These are phyloP conservation scores for Microcyclospora tardicrescens DNA, from an alignment of 2,329 filamentous ascomycete genomes.

Conservation along the genomic window DNA sequence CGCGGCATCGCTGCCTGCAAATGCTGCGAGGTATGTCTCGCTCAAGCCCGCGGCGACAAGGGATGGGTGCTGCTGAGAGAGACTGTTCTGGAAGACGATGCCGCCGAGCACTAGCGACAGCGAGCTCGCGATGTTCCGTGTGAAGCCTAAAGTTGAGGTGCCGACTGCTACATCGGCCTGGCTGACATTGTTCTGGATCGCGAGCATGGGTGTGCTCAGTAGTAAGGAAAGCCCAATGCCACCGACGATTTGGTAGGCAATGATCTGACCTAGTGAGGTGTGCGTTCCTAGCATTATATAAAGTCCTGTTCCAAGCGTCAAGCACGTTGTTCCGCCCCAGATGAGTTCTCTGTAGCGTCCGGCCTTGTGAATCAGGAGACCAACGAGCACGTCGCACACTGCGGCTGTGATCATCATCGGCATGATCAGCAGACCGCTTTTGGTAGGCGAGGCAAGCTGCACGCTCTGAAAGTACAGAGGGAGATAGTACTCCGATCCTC, in stretches of 20 bases:
- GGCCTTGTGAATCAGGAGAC: slow-evolving; percentile 38
- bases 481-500: slow-evolving; percentile 55
- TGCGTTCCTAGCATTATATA: slow-evolving; percentile 30
- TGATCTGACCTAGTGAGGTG: slow-evolving; percentile 28
- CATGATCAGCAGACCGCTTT: slow-evolving; percentile 49
- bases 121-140: slow-evolving; percentile 32
- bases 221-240: slow-evolving; percentile 40
- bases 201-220: slow-evolving; percentile 43
- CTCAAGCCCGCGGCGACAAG: slow-evolving; percentile 11
- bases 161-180: slow-evolving; percentile 37
- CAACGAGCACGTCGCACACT: slow-evolving; percentile 31
- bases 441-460: slow-evolving; percentile 45
- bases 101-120: slow-evolving; percentile 38
- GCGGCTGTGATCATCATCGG: slow-evolving; percentile 42
- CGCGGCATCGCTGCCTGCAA: slow-evolving; percentile 32
- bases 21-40: slow-evolving; percentile 18
- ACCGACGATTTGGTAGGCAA: slow-evolving; percentile 38
- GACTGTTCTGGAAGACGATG: slow-evolving; percentile 39
- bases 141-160: slow-evolving; percentile 39
- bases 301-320: slow-evolving; percentile 36
- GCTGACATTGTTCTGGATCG: slow-evolving; percentile 39
- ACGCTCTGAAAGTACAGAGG: slow-evolving; percentile 63
- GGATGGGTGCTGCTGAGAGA: slow-evolving; percentile 5
- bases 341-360: slow-evolving; percentile 37
- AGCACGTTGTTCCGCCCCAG: slow-evolving; percentile 29